Evolutionary conservation across 2,329 filamentous ascomycete genomes (phyloP), one percentile per base, ranked within the genome.

Genomic region (Corniculantispora saksenae): DNA sequence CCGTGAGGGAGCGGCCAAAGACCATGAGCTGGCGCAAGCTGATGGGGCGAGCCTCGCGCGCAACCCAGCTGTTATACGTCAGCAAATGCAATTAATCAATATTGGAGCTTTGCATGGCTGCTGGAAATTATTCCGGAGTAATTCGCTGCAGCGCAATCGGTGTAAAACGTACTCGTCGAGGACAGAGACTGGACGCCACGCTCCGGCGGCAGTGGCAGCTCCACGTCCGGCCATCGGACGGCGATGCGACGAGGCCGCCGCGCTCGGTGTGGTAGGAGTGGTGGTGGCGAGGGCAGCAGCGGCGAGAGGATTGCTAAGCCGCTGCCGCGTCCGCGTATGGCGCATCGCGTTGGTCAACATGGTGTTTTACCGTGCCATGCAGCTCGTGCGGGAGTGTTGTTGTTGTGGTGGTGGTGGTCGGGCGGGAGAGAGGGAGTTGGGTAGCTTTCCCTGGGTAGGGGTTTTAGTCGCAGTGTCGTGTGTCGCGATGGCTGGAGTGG

Each of bases 11-110:
- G 56, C 95, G 90, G 35, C 95, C 95, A 78, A 98, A 99, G 73
- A 98, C 96, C 81, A 97, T 98, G 72, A 99, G 86, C 79, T 98
- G 95, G 66, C 95, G 91, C 72, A 99, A 82, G 80, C 93, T 97
- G 75, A 99, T 97, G n/a, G 95, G 95, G 61, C 93, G 87, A 57
- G 94, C 94, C 76, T 97, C 93, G 73, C 91, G 92, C 68, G 91
- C 90, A 61, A 97, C 94, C 93, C 94, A 98, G 83, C 93, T 97
- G 71, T 51, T 66, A 55, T 27, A 25, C 67, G 40, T 64, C 19
- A 64, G 63, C 38, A 58, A 58, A 50, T 9, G 7, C n/a, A 56
- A 38, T 32, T 5, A 8, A 17, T 27, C 13, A 38, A 19, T 9
- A 15, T 23, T 17, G 25, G 5, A 7, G 17, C n/a, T n/a, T n/a